Conservation (phyloP, 2,329 filamentous ascomycete species). For the Amesomyces nigricolor region DNA sequence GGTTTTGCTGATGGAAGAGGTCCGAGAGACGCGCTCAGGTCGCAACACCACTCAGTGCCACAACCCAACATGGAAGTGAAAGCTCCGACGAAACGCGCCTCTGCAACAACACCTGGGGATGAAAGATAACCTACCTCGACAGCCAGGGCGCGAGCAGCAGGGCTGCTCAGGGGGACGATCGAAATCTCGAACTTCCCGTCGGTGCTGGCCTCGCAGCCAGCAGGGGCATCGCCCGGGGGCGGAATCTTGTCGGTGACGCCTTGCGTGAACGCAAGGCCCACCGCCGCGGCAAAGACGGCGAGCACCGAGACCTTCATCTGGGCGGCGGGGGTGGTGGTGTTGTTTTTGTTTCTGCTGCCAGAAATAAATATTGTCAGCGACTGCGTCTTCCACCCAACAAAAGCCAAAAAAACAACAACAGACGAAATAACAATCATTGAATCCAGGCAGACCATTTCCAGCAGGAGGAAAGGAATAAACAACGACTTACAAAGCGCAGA, state of each 20-base stretch:
- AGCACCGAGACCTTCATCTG: conserved; percentile 32
- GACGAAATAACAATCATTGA: not conserved
- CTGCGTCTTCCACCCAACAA: not conserved
- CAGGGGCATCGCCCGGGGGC: conserved; percentile 44
- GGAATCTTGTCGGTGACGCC: conserved; percentile 43
- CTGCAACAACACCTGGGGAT: too few relatives aligned
- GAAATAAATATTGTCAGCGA: not conserved
- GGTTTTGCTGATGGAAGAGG: too few relatives aligned
- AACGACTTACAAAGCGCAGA: too few relatives aligned
- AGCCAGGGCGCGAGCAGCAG: conserved; percentile 28
- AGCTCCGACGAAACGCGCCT: too few relatives aligned
- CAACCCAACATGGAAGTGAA: too few relatives aligned
- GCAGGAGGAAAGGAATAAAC: too few relatives aligned
- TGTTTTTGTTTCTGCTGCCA: not conserved
- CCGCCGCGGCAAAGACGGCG: conserved; percentile 36
- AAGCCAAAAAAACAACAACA: not conserved
- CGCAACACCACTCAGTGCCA: too few relatives aligned
- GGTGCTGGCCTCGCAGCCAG: conserved; percentile 47
- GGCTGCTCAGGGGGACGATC: conserved; percentile 36
- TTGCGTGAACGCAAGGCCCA: conserved; percentile 38
- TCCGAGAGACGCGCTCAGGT: too few relatives aligned
- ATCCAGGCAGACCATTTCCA: too few relatives aligned
- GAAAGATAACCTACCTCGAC: conserved; percentile 16
- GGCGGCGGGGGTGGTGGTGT: not conserved
- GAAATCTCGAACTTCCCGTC: conserved; percentile 55